Evolutionary conservation across 2,329 filamentous ascomycete species (phyloP).

Genomic region (Aspergillus texensis): DNA sequence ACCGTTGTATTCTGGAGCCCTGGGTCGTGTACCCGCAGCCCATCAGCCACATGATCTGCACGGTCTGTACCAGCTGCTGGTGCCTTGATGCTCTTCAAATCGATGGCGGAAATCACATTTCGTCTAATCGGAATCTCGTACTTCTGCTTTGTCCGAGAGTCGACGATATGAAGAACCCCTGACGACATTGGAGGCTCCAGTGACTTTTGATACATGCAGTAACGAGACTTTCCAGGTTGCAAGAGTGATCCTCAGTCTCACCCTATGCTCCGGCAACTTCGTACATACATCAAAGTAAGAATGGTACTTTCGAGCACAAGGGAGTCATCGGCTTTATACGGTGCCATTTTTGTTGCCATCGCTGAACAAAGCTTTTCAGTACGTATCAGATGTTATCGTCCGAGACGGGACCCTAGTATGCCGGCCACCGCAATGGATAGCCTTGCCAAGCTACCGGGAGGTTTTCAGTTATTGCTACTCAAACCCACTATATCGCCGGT

Average conservation of each 20-base stretch:
- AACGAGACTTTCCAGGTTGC: background rate
- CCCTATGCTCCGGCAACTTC: background rate
- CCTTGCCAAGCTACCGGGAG: background rate
- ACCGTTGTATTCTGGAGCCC: slow-evolving; percentile 39
- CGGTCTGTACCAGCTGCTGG: slow-evolving; percentile 17
- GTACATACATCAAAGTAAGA: background rate
- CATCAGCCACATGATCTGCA: slow-evolving; percentile 27
- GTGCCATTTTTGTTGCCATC: background rate
- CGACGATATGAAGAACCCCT: slow-evolving; percentile 24
- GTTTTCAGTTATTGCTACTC: background rate
- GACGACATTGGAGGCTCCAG: slow-evolving; percentile 16
- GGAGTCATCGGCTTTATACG: background rate
- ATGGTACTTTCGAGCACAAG: background rate
- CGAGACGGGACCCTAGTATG: background rate
- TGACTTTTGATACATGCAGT: background rate
- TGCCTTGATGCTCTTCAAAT: slow-evolving; percentile 32
- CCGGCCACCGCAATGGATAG: background rate
- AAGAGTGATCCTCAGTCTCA: background rate
- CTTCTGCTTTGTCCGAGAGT: slow-evolving; percentile 31
- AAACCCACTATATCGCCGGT: background rate
- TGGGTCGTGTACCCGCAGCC: slow-evolving; percentile 37
- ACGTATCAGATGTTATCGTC: background rate
- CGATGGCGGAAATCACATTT: slow-evolving; percentile 32
- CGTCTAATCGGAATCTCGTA: slow-evolving; percentile 33
- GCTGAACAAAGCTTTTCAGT: background rate